A percentile compares a stretch with the other conserved stretches of the same genome.
Evolutionary conservation across 768 basidiomycete species (phyloP).

Genomic region (Phaeotremella skinneri): DNA sequence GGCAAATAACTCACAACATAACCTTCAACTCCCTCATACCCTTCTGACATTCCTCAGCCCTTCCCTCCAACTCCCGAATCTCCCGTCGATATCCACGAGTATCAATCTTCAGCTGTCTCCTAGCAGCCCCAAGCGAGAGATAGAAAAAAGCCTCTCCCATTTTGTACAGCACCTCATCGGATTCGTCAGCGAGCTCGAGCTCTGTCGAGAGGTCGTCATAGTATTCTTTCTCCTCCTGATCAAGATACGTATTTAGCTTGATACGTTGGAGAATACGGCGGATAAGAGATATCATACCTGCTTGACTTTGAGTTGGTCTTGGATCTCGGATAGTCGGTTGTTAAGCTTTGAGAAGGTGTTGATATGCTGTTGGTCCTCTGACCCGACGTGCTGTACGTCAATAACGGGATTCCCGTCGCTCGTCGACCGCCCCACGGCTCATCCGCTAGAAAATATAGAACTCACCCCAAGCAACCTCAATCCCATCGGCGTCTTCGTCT

Average conservation of each 20-base stretch:
- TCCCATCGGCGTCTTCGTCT: constrained; percentile 49
- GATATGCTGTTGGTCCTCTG: constrained; percentile 81
- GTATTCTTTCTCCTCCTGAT: constrained; percentile 89
- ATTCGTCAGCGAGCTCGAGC: constrained; percentile 84
- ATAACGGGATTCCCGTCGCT: neutral
- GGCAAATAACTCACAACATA: constrained; percentile 40
- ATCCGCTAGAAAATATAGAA: neutral
- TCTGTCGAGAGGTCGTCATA: constrained; percentile 84
- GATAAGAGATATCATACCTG: constrained; percentile 59
- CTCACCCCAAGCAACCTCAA: constrained; percentile 52
- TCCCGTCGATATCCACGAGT: constrained; percentile 36
- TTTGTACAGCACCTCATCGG: constrained; percentile 79
- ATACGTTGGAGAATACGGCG: neutral
- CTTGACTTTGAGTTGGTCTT: constrained; percentile 68
- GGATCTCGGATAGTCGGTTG: constrained; percentile 67
- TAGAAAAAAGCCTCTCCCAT: constrained; percentile 87
- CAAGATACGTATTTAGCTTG: neutral
- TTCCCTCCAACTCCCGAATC: constrained; percentile 36
- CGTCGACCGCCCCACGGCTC: neutral
- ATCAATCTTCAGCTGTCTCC: constrained; percentile 44
- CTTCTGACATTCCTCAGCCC: constrained; percentile 45
- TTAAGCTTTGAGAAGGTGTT: constrained; percentile 90
- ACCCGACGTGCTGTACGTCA: constrained; percentile 47
- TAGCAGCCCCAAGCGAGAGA: constrained; percentile 65
- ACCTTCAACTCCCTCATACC: constrained; percentile 53